Evolutionary conservation across 331 rosid species (phyloP).

Genomic region (Spiraea crenata): DNA sequence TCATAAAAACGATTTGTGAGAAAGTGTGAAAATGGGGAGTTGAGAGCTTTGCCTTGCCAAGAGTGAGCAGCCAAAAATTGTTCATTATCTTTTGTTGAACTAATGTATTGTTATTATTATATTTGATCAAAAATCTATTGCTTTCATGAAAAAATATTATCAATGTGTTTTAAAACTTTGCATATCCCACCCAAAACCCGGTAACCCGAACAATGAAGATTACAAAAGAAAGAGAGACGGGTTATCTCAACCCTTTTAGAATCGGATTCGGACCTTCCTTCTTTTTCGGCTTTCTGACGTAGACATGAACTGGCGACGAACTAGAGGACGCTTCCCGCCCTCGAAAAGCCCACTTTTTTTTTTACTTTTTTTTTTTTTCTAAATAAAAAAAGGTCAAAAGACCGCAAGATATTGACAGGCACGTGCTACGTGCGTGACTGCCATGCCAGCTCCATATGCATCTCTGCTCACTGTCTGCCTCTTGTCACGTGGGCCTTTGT

Average conservation of each 20-base stretch:
- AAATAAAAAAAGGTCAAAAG: neutral
- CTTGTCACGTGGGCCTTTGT: constrained; percentile 30
- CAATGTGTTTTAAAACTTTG: too few relatives aligned
- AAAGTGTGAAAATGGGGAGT: too few relatives aligned
- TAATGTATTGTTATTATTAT: too few relatives aligned
- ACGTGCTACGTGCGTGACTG: constrained; percentile 28
- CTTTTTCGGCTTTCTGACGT: constrained; percentile 14
- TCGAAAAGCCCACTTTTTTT: constrained; percentile 4
- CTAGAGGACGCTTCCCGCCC: constrained; percentile 4
- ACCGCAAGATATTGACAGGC: neutral
- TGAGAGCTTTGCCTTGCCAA: too few relatives aligned
- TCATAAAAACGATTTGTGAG: too few relatives aligned
- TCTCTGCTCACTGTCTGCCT: constrained; percentile 26
- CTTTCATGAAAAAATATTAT: neutral
- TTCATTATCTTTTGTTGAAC: too few relatives aligned
- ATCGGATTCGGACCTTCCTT: constrained; percentile 2
- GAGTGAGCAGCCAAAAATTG: too few relatives aligned
- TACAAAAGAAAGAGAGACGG: neutral
- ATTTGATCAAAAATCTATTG: too few relatives aligned
- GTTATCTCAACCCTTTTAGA: neutral
- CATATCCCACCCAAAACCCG: neutral
- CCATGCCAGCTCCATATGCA: constrained; percentile 34
- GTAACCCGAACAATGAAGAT: neutral
- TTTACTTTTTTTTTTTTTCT: neutral
- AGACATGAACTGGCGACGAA: constrained; percentile 19